Conservation (phyloP, 2,329 filamentous ascomycete species). For the Sarocladium kiliense region DNA sequence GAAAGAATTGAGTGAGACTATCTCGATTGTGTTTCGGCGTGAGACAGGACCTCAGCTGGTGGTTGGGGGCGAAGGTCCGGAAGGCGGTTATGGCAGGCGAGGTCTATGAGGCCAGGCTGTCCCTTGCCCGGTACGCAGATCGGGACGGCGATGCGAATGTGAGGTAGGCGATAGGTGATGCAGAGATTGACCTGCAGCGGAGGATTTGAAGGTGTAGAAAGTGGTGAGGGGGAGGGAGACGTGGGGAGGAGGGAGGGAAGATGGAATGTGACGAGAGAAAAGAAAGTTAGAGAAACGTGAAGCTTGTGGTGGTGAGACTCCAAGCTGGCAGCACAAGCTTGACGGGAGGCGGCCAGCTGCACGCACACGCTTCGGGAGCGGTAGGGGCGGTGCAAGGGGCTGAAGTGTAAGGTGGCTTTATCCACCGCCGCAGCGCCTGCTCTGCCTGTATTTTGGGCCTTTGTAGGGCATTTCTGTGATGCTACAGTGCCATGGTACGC, state of each 20-base stretch:
- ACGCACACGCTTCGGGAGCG: background rate
- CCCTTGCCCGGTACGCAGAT: constrained; percentile 1
- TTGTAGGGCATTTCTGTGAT: too few relatives aligned
- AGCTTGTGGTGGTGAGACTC: constrained; percentile 8
- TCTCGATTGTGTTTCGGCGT: background rate
- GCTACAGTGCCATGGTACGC: too few relatives aligned
- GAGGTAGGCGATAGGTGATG: background rate
- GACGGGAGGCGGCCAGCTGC: constrained; percentile 4
- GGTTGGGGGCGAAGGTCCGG: background rate
- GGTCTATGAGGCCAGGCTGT: constrained; percentile 6
- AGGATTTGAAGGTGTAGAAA: background rate
- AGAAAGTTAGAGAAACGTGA: constrained; percentile 1
- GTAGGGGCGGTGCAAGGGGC: background rate
- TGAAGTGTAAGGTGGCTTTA: constrained; percentile 1
- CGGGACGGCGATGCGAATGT: background rate
- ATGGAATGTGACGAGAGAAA: constrained; percentile 7
- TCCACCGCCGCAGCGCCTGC: background rate
- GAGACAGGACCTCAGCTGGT: background rate
- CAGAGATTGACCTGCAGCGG: background rate
- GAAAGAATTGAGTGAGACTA: background rate
- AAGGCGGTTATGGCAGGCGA: background rate
- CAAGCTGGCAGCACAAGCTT: background rate
- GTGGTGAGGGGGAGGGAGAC: background rate
- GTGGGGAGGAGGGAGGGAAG: background rate
- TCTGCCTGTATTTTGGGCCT: too few relatives aligned